phyloP scores from a whole-genome alignment of 345 rosid genomes.

The Diplotaxis tenuifolia region DNA sequence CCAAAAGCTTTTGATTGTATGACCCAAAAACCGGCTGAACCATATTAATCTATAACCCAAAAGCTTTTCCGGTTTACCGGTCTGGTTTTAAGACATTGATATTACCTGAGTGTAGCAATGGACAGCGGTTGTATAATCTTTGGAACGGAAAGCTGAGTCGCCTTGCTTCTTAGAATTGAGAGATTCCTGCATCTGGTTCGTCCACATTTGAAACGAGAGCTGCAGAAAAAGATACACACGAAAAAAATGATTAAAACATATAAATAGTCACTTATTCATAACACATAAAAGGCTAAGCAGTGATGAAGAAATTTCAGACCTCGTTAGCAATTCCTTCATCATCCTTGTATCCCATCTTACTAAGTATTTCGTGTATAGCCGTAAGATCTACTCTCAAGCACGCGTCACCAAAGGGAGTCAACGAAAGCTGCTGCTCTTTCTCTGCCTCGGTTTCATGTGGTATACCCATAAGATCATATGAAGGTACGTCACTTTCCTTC shows the following conservation, averaged over 20 bases:
- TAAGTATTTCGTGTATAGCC: constrained; percentile 84
- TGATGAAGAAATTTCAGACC: constrained; percentile 38
- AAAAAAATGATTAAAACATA: neutral
- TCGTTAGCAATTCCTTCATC: constrained; percentile 96
- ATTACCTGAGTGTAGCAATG: constrained; percentile 74
- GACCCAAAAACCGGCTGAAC: no score
- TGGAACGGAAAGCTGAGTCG: constrained; percentile 80
- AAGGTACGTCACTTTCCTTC: constrained; percentile 73
- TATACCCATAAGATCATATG: constrained; percentile 72
- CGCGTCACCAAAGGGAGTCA: constrained; percentile 86
- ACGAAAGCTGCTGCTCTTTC: constrained; percentile 43
- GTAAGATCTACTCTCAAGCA: constrained; percentile 87
- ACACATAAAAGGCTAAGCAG: neutral
- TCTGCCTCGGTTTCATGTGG: constrained; percentile 51
- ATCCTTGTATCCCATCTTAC: constrained; percentile 85
- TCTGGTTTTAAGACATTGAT: constrained; percentile 4
- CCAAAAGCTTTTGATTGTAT: no score
- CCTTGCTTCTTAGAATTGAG: constrained; percentile 89
- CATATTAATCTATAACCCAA: no score
- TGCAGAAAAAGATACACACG: constrained; percentile 24
- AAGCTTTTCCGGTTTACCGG: no score
- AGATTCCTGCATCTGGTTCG: constrained; percentile 92
- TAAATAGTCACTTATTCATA: neutral
- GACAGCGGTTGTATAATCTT: constrained; percentile 70
- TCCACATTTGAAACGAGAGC: constrained; percentile 99